phyloP scores from a whole-genome alignment of 352 stramenopile genomes.

The Globisporangium solare region DNA sequence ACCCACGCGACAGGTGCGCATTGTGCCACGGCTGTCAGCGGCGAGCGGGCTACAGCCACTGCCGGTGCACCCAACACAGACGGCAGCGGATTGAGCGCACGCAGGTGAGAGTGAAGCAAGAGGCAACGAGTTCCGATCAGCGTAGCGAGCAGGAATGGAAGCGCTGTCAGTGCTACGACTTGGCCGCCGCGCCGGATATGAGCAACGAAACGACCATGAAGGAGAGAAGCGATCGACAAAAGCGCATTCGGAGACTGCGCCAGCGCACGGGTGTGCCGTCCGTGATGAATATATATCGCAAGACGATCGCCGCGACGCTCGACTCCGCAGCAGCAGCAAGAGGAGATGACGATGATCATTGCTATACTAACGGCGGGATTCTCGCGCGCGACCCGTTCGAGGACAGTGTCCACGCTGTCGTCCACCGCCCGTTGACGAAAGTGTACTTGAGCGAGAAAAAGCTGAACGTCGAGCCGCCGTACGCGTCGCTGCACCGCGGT shows the following conservation, averaged over 20 bases:
- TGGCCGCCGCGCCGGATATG: too few relatives aligned
- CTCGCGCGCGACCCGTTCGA: slow-evolving; percentile 15
- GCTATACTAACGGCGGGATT: neutral
- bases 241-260: slow-evolving; percentile 29
- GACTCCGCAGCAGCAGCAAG: slow-evolving; percentile 22
- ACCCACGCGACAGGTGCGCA: slow-evolving; percentile 30
- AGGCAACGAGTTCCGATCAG: slow-evolving; percentile 2
- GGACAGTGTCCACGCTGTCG: slow-evolving; percentile 19
- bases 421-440: slow-evolving; percentile 23
- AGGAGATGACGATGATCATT: slow-evolving; percentile 14
- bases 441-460: slow-evolving; percentile 15
- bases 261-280: slow-evolving; percentile 33
- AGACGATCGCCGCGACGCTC: slow-evolving; percentile 21
- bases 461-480: slow-evolving; percentile 20
- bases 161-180: slow-evolving; percentile 1
- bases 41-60: slow-evolving; percentile 35
- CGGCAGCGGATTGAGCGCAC: slow-evolving; percentile 19
- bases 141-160: neutral
- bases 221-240: slow-evolving; percentile 18
- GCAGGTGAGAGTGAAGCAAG: slow-evolving; percentile 10
- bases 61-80: slow-evolving; percentile 53
- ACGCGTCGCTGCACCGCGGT: slow-evolving; percentile 33
- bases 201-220: neutral
- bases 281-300: slow-evolving; percentile 33
- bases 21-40: slow-evolving; percentile 58